Evolutionary conservation across 2,329 filamentous ascomycete genomes (phyloP), one percentile per base, ranked within the genome.

Genomic region (Botryotinia narcissicola): DNA sequence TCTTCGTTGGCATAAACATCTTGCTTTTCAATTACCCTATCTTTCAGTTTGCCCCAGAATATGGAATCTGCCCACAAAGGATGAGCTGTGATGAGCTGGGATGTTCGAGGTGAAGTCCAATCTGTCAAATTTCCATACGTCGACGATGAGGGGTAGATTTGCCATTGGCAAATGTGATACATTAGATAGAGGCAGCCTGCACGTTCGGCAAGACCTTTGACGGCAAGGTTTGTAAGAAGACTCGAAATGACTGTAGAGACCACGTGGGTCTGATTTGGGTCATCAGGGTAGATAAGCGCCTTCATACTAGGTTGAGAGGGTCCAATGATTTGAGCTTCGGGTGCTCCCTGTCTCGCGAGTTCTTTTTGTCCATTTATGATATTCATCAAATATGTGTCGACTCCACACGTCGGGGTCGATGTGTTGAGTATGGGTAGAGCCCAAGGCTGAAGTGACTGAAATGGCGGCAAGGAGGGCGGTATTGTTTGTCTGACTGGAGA

Each of bases 1-100:
- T 84, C 82, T 4, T 80, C 78, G 12, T 80, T 84, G 59, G 79
- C 80, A 72, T 84, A 84, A 7, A 79, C 68, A 25, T 80, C 78
- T 73, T 82, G 83, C 35, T 80, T 80, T 64, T 80, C 77, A 37
- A 83, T 82, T 64, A 82, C 77, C 59, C 77, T 79, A 70, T 82
- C 81, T 73, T 82, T 81, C 40, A 84, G 75, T 51, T 79, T 77
- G 37, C 78, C 78, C 80, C 81, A 83, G 20, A 81, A 78, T 46
- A 84, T 78, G 80, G 81, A 62, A 64, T 73, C 70, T 42, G 74
- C 79, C 74, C 80, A 80, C 0, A 80, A 79, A 1, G 82, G 82
- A 57, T 80, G 80, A 40, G 79, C 73, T 80, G 73, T 81, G 76
- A 83, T 72, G 77, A 77, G 42, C 82, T 75, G 73, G 79, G 75